phyloP scores from a whole-genome alignment of 345 rosid genomes.

The Draba incana region DNA sequence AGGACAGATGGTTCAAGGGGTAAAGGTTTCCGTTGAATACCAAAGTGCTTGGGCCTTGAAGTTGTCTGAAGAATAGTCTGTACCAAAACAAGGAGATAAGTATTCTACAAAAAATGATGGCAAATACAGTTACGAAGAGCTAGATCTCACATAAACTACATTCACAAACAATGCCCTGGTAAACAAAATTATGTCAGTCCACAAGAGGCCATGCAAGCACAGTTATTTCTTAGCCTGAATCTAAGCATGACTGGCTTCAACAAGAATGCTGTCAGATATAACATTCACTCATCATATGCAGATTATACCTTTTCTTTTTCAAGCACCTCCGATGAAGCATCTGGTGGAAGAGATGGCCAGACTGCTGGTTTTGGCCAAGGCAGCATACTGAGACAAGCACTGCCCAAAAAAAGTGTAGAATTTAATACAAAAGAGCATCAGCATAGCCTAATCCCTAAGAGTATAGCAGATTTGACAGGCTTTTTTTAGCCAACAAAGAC shows the following conservation, averaged over 20 bases:
- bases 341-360: slow-evolving; percentile 91
- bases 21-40: slow-evolving; percentile 82
- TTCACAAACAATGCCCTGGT: slow-evolving; percentile 17
- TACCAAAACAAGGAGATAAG: slow-evolving; percentile 37
- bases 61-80: slow-evolving; percentile 84
- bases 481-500: slow-evolving; percentile 11
- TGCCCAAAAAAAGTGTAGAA: slow-evolving; percentile 47
- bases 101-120: not conserved
- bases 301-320: slow-evolving; percentile 88
- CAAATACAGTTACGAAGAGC: slow-evolving; percentile 17
- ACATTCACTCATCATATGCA: slow-evolving; percentile 32
- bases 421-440: slow-evolving; percentile 26
- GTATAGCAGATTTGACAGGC: not conserved
- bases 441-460: slow-evolving; percentile 19
- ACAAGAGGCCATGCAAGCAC: slow-evolving; percentile 24
- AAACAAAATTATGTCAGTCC: slow-evolving; percentile 22
- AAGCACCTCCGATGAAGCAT: slow-evolving; percentile 84
- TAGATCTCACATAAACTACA: slow-evolving; percentile 16
- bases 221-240: slow-evolving; percentile 16
- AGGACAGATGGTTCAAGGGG: slow-evolving; percentile 96
- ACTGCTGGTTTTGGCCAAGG: slow-evolving; percentile 97
- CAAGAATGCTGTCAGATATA: slow-evolving; percentile 23
- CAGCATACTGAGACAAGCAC: slow-evolving; percentile 97
- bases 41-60: slow-evolving; percentile 74
- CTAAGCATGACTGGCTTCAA: slow-evolving; percentile 11